A percentile compares a stretch with the other conserved stretches of the same genome.
Evolutionary conservation across 2,329 filamentous ascomycete species (phyloP).

Genomic region (Thelonectria discophora): DNA sequence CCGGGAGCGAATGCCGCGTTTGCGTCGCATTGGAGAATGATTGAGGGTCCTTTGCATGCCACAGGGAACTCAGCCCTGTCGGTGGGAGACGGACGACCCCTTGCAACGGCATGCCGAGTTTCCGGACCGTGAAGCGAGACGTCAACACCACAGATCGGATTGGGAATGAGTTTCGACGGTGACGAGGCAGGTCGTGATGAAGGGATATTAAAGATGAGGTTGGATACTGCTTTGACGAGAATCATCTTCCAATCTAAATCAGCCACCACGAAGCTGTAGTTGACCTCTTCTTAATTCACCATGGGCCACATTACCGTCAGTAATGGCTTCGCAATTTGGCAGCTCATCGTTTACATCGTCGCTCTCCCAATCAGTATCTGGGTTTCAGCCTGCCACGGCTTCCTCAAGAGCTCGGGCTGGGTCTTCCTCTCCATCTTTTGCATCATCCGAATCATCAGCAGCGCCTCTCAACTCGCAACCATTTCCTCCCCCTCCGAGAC

Average conservation of each 20-base stretch:
- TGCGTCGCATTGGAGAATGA: no score
- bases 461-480: constrained; percentile 13
- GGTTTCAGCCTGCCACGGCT: constrained; percentile 13
- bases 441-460: constrained; percentile 8
- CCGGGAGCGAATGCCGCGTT: no score
- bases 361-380: constrained; percentile 1
- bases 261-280: no score
- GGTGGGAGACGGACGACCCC: neutral
- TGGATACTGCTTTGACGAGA: neutral
- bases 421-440: constrained; percentile 18
- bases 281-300: neutral
- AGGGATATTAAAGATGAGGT: neutral
- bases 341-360: neutral
- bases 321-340: constrained; percentile 12
- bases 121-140: neutral
- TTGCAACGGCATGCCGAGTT: neutral
- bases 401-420: constrained; percentile 13
- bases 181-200: neutral
- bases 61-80: neutral
- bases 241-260: no score
- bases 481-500: constrained; percentile 1
- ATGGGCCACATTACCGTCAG: constrained; percentile 12
- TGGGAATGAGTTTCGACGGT: constrained; percentile 7
- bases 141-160: neutral
- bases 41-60: no score